Evolutionary conservation across 148 eudicot genomes (phyloP).

Genomic region (Linanthus parryae): DNA sequence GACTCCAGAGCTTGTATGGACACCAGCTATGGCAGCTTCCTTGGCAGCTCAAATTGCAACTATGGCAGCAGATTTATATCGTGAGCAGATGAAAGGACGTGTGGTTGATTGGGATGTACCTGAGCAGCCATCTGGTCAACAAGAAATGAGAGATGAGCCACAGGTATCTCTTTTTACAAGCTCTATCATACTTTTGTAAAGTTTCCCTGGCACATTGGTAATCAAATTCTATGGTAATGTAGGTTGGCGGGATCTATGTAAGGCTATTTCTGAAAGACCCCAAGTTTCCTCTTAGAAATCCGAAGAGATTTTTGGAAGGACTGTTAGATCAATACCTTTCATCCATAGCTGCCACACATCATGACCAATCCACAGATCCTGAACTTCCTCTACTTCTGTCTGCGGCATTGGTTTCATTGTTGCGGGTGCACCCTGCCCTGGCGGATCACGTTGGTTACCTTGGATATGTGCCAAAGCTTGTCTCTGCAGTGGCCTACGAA

Average conservation of each 20-base stretch:
- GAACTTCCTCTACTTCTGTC: slow-evolving; percentile 95
- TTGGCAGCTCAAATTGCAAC: slow-evolving; percentile 93
- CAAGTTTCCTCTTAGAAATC: slow-evolving; percentile 92
- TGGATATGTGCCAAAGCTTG: slow-evolving; percentile 96
- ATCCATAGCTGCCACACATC: slow-evolving; percentile 88
- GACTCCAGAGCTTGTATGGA: slow-evolving; percentile 99
- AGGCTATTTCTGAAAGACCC: slow-evolving; percentile 96
- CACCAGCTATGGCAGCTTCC: slow-evolving; percentile 99
- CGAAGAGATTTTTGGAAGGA: slow-evolving; percentile 93
- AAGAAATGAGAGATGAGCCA: slow-evolving; percentile 99
- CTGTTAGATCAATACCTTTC: slow-evolving; percentile 95
- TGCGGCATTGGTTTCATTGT: slow-evolving; percentile 88
- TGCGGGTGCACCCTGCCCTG: slow-evolving; percentile 96
- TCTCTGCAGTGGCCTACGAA: slow-evolving; percentile 94
- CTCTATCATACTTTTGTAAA: background rate
- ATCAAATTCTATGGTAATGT: slow-evolving; percentile 14
- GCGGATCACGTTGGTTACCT: slow-evolving; percentile 99
- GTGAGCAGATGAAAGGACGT: slow-evolving; percentile 92
- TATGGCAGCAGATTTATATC: slow-evolving; percentile 84
- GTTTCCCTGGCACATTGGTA: background rate
- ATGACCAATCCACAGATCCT: slow-evolving; percentile 75
- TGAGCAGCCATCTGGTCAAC: slow-evolving; percentile 83
- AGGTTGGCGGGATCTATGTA: slow-evolving; percentile 98
- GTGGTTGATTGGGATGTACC: slow-evolving; percentile 99
- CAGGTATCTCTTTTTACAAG: slow-evolving; percentile 50